These are phyloP conservation scores for Carallia pectinifolia DNA, from an alignment of 345 rosid genomes.

Conservation along the genomic window DNA sequence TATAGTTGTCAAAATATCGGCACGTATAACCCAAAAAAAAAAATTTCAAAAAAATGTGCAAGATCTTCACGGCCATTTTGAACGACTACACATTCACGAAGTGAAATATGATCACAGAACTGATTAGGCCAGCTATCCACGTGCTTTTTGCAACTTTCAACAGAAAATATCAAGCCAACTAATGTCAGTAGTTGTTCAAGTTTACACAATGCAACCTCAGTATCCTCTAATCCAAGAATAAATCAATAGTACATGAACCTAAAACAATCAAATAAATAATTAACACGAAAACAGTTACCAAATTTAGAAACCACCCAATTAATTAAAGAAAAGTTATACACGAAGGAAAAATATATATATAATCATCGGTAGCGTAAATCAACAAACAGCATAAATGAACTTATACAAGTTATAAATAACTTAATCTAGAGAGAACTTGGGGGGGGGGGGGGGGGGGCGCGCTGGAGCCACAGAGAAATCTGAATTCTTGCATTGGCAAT, in stretches of 20 bases:
- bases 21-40: not conserved
- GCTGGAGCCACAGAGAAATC: not conserved
- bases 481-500: not conserved
- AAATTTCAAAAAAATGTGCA: not conserved
- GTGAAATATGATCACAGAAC: not conserved
- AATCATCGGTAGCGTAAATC: slow-evolving; percentile 1
- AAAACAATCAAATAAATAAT: not conserved
- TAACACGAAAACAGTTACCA: not conserved
- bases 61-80: not conserved
- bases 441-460: no score
- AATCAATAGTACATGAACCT: no score
- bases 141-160: not conserved
- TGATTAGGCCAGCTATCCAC: not conserved
- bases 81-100: not conserved
- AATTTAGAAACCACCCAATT: not conserved
- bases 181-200: no score
- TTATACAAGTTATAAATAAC: no score
- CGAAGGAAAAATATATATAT: not conserved
- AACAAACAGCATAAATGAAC: slow-evolving; percentile 10
- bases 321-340: not conserved
- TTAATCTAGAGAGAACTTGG: no score
- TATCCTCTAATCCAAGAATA: not conserved
- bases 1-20: not conserved
- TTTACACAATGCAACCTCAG: no score
- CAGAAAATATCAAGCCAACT: not conserved